Evolutionary conservation across 306 rosid species (phyloP), one percentile per base, ranked within the genome.

Genomic region (Cucurbita pepo): DNA sequence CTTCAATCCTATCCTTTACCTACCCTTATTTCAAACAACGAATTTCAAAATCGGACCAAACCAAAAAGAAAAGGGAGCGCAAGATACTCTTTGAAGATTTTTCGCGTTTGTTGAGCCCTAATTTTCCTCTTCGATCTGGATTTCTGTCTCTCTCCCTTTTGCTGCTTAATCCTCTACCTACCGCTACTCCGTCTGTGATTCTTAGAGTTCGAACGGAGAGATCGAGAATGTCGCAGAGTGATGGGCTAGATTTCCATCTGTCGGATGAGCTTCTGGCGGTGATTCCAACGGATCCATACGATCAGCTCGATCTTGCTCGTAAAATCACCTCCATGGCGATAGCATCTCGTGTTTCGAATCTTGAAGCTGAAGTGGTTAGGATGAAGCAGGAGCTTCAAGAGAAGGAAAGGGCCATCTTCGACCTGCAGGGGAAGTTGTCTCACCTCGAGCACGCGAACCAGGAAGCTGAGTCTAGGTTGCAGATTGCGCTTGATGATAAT

Each of bases 241-340:
- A 64, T 3, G 85, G 83, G 8, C 80, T 80, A 53, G 96, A 89
- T 56, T 89, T 89, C 55, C 74, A 89, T 21, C 76, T 91, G 7
- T 76, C 90, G 9, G 90, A 91, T 57, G 96, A 88, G 78, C 86
- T 89, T 69, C 76, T 91, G 3, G 51, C 90, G 56, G 91, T 89
- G 44, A 86, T 91, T 0, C 97, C 97, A 4, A 84, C 90, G 56
- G 96, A 91, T 83, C 97, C 97, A 0, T 91, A 87, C 73, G 86
- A 91, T 6, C 97, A 91, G 74, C 94, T 91, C 55, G 97, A 91
- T 89, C 97, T 91, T 65, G 97, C 97, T 37, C 85, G 97, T 58
- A 91, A 89, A 82, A 91, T 91, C 7, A 91, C 97, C 7, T 91
- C 97, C 77, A 83, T 91, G 94, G 97, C 97, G 45, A 88, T 91